These are phyloP conservation scores for Mycena venus DNA, from an alignment of 768 basidiomycete species.

Conservation along the genomic window DNA sequence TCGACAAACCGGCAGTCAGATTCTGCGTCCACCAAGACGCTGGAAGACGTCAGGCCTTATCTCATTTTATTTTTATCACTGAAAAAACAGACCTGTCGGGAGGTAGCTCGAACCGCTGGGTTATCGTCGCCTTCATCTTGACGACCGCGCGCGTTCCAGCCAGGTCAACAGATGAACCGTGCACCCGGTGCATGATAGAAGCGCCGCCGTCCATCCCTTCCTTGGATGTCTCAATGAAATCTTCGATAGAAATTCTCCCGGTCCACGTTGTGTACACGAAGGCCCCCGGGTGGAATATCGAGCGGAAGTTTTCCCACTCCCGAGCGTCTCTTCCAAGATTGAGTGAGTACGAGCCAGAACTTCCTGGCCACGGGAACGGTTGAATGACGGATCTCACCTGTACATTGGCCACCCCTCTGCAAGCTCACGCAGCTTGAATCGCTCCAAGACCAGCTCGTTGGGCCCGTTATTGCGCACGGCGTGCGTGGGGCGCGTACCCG, in stretches of 20 bases:
- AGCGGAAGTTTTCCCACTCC: slow-evolving; percentile 41
- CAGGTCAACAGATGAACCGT: slow-evolving; percentile 41
- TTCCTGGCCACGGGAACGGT: not conserved
- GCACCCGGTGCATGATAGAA: slow-evolving; percentile 38
- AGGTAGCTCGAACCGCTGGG: slow-evolving; percentile 36
- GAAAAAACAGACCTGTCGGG: slow-evolving; percentile 20
- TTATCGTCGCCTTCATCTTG: slow-evolving; percentile 48
- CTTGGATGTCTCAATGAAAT: slow-evolving; percentile 35
- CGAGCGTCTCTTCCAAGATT: slow-evolving; percentile 30
- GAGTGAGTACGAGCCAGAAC: not conserved
- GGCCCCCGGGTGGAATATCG: slow-evolving; percentile 37
- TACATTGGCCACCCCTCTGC: slow-evolving; percentile 42
- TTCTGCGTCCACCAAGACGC: slow-evolving; percentile 35
- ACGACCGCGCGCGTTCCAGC: slow-evolving; percentile 47
- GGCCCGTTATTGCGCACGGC: slow-evolving; percentile 40
- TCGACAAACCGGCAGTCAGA: slow-evolving; percentile 34
- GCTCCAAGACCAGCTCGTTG: slow-evolving; percentile 31
- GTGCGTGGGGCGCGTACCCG: slow-evolving; percentile 34
- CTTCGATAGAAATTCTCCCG: slow-evolving; percentile 35
- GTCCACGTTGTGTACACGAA: slow-evolving; percentile 41
- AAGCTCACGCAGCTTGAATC: slow-evolving; percentile 39
- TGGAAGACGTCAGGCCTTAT: not conserved
- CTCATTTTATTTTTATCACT: not conserved
- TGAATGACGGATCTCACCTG: slow-evolving; percentile 13
- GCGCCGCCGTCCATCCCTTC: slow-evolving; percentile 39